Percentiles rank a stretch among this genome's conserved stretches.
These are phyloP conservation scores for Kingdonia uniflora DNA, from an alignment of 164 flowering plant genomes.

Conservation along the genomic window DNA sequence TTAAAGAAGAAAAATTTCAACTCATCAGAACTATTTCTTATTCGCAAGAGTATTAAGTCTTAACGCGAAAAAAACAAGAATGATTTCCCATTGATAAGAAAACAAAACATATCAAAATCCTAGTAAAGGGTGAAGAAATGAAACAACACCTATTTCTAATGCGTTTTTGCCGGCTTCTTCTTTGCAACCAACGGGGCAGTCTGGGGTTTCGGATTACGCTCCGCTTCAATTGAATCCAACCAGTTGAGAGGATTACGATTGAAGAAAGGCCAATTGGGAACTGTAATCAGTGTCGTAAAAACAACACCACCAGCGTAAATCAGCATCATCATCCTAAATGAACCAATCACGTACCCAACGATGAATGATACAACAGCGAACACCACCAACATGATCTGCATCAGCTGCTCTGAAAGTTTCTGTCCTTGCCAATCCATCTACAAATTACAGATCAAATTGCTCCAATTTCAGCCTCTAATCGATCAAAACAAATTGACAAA, in stretches of 20 bases:
- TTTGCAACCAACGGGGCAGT: slow-evolving; percentile 16
- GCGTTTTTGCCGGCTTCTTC: too few species aligned
- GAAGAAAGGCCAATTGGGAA: slow-evolving; percentile 91
- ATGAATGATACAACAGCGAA: slow-evolving; percentile 54
- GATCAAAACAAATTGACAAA: too few species aligned
- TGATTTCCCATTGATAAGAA: too few species aligned
- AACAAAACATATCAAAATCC: too few species aligned
- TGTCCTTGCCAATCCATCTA: slow-evolving; percentile 99
- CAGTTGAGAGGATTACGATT: slow-evolving; percentile 78
- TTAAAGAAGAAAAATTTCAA: too few species aligned
- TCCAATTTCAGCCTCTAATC: too few species aligned
- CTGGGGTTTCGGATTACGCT: slow-evolving; percentile 66
- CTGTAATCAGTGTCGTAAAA: slow-evolving; percentile 56
- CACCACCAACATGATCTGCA: slow-evolving; percentile 68
- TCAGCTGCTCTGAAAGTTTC: slow-evolving; percentile 75
- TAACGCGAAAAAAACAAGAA: too few species aligned
- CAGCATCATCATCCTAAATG: slow-evolving; percentile 64
- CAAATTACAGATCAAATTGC: too few species aligned
- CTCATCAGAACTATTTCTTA: too few species aligned
- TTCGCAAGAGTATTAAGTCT: too few species aligned
- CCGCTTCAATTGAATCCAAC: slow-evolving; percentile 74
- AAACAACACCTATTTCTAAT: too few species aligned
- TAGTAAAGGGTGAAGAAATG: too few species aligned
- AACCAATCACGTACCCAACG: slow-evolving; percentile 46
- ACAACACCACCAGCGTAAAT: slow-evolving; percentile 65